These are phyloP conservation scores for Epichloe typhina DNA, from an alignment of 2,329 filamentous ascomycete species.

Conservation along the genomic window DNA sequence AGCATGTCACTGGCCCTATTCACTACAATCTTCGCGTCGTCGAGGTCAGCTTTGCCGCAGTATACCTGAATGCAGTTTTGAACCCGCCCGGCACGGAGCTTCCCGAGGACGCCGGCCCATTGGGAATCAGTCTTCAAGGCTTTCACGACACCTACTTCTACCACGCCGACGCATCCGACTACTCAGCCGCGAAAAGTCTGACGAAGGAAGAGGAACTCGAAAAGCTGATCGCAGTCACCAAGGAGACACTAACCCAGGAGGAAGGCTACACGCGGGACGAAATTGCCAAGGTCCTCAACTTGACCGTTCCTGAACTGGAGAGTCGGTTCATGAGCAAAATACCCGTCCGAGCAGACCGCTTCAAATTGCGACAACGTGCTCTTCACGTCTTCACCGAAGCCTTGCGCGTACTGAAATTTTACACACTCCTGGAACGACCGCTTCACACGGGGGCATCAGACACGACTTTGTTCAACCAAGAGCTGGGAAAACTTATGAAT, in stretches of 20 bases:
- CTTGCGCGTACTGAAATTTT: constrained; percentile 71
- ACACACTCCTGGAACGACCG: constrained; percentile 54
- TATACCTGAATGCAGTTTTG: constrained; percentile 45
- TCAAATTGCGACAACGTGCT: constrained; percentile 78
- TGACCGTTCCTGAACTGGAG: constrained; percentile 60
- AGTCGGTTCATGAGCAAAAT: constrained; percentile 73
- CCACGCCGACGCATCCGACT: constrained; percentile 24
- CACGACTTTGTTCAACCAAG: constrained; percentile 47
- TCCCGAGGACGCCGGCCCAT: constrained; percentile 64
- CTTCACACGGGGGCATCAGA: constrained; percentile 30
- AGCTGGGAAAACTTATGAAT: constrained; percentile 75
- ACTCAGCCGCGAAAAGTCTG: constrained; percentile 27
- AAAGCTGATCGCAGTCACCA: constrained; percentile 55
- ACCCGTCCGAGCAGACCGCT: constrained; percentile 74
- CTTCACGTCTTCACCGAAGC: constrained; percentile 88
- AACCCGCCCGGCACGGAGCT: constrained; percentile 47
- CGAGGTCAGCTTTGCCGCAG: constrained; percentile 81
- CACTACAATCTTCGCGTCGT: constrained; percentile 97
- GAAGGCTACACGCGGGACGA: constrained; percentile 83
- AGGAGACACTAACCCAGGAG: constrained; percentile 59
- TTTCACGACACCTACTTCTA: constrained; percentile 77
- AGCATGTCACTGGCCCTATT: constrained; percentile 82
- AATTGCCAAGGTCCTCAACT: constrained; percentile 57
- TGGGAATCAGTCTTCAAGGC: constrained; percentile 71
- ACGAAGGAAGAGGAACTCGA: constrained; percentile 54